These are phyloP conservation scores for Colletotrichum sidae DNA, from an alignment of 2,329 filamentous ascomycete genomes.

Conservation along the genomic window DNA sequence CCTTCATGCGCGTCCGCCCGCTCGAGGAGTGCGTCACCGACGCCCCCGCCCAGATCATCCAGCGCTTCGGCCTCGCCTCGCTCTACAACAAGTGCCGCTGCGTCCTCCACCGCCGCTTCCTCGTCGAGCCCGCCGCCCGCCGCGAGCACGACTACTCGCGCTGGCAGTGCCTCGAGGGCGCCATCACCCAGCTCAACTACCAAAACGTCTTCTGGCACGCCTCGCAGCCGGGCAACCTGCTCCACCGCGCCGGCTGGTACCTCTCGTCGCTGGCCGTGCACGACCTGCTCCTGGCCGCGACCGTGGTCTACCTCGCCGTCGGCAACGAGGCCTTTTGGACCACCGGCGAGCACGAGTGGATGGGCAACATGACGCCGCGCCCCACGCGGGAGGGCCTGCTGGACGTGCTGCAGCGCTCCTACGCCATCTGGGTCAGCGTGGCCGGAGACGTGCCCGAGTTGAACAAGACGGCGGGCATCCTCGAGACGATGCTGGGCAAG, in stretches of 20 bases:
- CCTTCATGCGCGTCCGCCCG: slow-evolving; percentile 60
- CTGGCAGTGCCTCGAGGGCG: slow-evolving; percentile 61
- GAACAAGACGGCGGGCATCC: slow-evolving; percentile 58
- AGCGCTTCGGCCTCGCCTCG: slow-evolving; percentile 64
- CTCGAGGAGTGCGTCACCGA: slow-evolving; percentile 61
- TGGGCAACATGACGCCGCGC: slow-evolving; percentile 44
- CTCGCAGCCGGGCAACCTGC: slow-evolving; percentile 63
- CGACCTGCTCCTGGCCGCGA: slow-evolving; percentile 71
- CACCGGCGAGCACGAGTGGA: slow-evolving; percentile 48
- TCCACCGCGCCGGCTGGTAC: slow-evolving; percentile 67
- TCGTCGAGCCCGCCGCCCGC: slow-evolving; percentile 55
- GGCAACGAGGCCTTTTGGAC: slow-evolving; percentile 57
- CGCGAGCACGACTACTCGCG: slow-evolving; percentile 65
- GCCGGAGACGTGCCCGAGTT: slow-evolving; percentile 52
- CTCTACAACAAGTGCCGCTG: slow-evolving; percentile 67
- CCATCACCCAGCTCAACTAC: slow-evolving; percentile 59
- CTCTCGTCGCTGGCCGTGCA: slow-evolving; percentile 67
- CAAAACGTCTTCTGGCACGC: slow-evolving; percentile 62
- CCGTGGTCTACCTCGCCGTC: slow-evolving; percentile 67
- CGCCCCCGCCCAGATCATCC: slow-evolving; percentile 60
- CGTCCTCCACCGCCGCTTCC: slow-evolving; percentile 66
- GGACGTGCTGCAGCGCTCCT: slow-evolving; percentile 54
- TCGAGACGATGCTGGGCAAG: slow-evolving; percentile 59
- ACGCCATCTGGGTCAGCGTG: slow-evolving; percentile 57
- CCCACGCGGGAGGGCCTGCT: slow-evolving; percentile 54